Evolutionary conservation across 805 yeast genomes (phyloP), one percentile per base, ranked within the genome.

Genomic region (Babjeviella inositovora): DNA sequence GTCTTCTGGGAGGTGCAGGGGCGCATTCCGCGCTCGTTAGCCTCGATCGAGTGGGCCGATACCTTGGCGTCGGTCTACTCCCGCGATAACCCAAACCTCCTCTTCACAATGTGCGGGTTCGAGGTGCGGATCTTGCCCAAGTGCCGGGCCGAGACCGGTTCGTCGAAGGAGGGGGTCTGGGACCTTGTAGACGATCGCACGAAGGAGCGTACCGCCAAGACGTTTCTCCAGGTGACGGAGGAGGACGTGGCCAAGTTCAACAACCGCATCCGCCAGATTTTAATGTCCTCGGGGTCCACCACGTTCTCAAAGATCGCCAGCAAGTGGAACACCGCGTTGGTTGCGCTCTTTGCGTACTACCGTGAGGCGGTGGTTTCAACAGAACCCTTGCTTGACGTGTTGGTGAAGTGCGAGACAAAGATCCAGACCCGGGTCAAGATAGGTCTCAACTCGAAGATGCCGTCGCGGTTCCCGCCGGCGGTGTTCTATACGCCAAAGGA

Each of bases 401-500:
- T 90, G 22, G 99, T 90, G 7, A 81, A 77, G 38, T 69, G 92
- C 33, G 99, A 90, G 39, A 85, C 95, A 0, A 74, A 79, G 39
- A 75, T 90, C 21, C 99, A 90, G 48, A 90, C 85, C 25, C 62
- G 93, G 33, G 94, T 90, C 11, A 90, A 90, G 42, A 65, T 87
- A 53, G 98, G 98, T 0, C 58, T 90, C 30, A 90, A 90, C 38
- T 87, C 97, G 8, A 90, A 90, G 47, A 90, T 90, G 99, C 99
- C 99, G 1, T 73, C 95, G 0, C 60, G 99, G 26, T 90, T 90
- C 50, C 99, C 99, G 3, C 99, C 98, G 0, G 96, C 96, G 3
- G 98, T 90, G 0, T 90, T 90, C 39, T 90, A 90, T 43, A 84
- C 98, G 0, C 98, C 98, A 0, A 87, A 85, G 35, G 99, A 90